Conservation (phyloP, 1,139 yeast species). For the Yamadazyma aaseri region DNA sequence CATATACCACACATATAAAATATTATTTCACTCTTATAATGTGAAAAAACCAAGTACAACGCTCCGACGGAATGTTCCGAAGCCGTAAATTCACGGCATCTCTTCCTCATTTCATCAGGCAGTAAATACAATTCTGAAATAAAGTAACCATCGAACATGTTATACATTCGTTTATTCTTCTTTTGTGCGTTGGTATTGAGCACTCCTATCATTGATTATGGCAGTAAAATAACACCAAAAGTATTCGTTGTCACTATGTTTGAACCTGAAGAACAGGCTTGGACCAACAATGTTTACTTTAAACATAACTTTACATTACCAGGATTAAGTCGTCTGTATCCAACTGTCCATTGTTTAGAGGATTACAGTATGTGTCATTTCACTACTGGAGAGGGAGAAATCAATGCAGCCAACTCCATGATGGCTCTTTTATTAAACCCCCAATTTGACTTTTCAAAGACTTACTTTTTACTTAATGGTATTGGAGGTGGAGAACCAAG, state of each 20-base stretch:
- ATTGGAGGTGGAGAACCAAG: constrained; percentile 66
- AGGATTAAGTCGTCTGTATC: constrained; percentile 63
- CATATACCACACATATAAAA: too few relatives aligned
- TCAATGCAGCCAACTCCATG: constrained; percentile 63
- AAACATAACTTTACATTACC: constrained; percentile 57
- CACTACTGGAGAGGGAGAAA: constrained; percentile 69
- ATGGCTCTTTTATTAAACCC: constrained; percentile 56
- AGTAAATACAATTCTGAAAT: too few relatives aligned
- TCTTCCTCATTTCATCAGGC: too few relatives aligned
- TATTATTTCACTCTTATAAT: too few relatives aligned
- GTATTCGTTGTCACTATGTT: constrained; percentile 59
- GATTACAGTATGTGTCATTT: constrained; percentile 58
- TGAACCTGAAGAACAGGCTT: constrained; percentile 51
- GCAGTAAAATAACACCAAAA: constrained; percentile 36
- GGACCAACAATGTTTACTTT: constrained; percentile 49
- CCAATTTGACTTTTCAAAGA: constrained; percentile 54
- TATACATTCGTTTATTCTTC: too few relatives aligned
- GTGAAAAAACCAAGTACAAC: too few relatives aligned
- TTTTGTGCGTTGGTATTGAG: background rate
- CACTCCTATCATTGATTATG: constrained; percentile 3
- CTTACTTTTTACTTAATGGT: constrained; percentile 65
- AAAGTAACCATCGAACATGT: too few relatives aligned
- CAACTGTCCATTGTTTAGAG: constrained; percentile 53
- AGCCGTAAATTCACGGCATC: too few relatives aligned
- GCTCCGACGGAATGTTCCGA: too few relatives aligned